Evolutionary conservation across 2,329 filamentous ascomycete species (phyloP).

Genomic region (Chaetomiaceae sp.): DNA sequence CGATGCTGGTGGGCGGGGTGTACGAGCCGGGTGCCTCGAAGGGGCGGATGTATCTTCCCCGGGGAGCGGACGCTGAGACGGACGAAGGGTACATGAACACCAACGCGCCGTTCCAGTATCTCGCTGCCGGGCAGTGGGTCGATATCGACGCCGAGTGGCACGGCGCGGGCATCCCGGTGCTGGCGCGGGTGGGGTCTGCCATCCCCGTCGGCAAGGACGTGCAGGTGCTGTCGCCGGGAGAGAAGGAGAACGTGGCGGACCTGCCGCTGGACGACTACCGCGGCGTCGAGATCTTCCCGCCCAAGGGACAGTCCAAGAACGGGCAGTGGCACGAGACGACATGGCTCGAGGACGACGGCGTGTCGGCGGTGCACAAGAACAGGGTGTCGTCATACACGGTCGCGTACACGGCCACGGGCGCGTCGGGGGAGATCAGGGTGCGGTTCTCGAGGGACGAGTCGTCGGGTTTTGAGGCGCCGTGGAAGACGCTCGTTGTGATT

Average conservation of each 20-base stretch:
- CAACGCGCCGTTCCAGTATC: conserved; percentile 6
- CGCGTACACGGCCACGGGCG: conserved; percentile 1
- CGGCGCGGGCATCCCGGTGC: neutral
- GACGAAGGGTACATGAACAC: conserved; percentile 7
- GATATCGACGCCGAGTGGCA: conserved; percentile 10
- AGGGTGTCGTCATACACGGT: neutral
- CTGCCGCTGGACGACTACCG: conserved; percentile 7
- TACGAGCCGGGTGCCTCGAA: conserved; percentile 4
- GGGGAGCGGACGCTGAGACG: neutral
- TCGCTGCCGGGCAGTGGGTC: conserved; percentile 4
- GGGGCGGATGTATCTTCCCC: conserved; percentile 1
- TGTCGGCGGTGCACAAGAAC: neutral
- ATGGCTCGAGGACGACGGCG: conserved; percentile 5
- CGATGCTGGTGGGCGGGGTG: conserved; percentile 3
- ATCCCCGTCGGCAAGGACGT: conserved; percentile 1
- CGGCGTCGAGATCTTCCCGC: conserved; percentile 5
- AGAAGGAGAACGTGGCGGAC: conserved; percentile 3
- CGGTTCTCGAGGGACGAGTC: conserved; percentile 3
- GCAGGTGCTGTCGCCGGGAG: conserved; percentile 1
- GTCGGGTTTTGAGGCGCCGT: conserved; percentile 3
- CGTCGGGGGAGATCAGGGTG: neutral
- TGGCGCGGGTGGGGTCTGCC: neutral
- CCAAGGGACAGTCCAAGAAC: neutral
- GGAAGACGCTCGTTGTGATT: conserved; percentile 4
- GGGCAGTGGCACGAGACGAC: conserved; percentile 2